Conservation (phyloP, 352 stramenopile genomes). For the Phytophthora pluvialis region DNA sequence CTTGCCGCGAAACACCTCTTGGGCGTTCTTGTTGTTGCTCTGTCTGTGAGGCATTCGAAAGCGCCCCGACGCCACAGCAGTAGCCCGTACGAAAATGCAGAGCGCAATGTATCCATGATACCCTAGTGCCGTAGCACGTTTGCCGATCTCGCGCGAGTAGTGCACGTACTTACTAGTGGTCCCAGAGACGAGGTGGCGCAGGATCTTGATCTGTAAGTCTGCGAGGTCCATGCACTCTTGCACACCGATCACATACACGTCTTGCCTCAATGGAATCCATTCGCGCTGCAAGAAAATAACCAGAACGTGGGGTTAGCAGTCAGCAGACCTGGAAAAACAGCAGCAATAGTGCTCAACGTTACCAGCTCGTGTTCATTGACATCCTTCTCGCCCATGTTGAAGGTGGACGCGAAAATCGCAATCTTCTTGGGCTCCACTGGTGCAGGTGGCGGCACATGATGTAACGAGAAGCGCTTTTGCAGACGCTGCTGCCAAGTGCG, state of each 20-base stretch:
- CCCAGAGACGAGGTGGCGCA: slow-evolving; percentile 59
- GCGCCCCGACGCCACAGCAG: slow-evolving; percentile 59
- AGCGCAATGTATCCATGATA: slow-evolving; percentile 91
- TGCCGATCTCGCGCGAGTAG: slow-evolving; percentile 86
- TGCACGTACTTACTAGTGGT: slow-evolving; percentile 72
- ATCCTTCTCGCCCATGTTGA: slow-evolving; percentile 89
- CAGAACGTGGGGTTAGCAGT: slow-evolving; percentile 12
- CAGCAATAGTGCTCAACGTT: slow-evolving; percentile 1
- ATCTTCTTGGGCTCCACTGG: slow-evolving; percentile 47
- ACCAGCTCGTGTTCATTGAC: slow-evolving; percentile 61
- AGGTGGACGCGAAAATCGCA: slow-evolving; percentile 80
- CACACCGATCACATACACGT: slow-evolving; percentile 92
- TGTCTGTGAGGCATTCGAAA: slow-evolving; percentile 74
- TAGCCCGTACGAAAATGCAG: slow-evolving; percentile 80
- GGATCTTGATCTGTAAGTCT: slow-evolving; percentile 72
- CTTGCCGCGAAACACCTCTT: slow-evolving; percentile 82
- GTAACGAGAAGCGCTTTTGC: slow-evolving; percentile 40
- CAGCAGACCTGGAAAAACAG: background rate
- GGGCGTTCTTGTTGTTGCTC: slow-evolving; percentile 59
- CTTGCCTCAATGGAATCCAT: slow-evolving; percentile 88
- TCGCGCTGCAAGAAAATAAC: slow-evolving; percentile 30
- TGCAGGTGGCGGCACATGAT: slow-evolving; percentile 20
- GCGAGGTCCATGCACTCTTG: slow-evolving; percentile 91
- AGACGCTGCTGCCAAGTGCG: slow-evolving; percentile 44
- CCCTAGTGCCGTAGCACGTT: slow-evolving; percentile 72